Evolutionary conservation across 805 yeast species (phyloP), one percentile per base, ranked within the genome.

Genomic region (Candida golubevii): DNA sequence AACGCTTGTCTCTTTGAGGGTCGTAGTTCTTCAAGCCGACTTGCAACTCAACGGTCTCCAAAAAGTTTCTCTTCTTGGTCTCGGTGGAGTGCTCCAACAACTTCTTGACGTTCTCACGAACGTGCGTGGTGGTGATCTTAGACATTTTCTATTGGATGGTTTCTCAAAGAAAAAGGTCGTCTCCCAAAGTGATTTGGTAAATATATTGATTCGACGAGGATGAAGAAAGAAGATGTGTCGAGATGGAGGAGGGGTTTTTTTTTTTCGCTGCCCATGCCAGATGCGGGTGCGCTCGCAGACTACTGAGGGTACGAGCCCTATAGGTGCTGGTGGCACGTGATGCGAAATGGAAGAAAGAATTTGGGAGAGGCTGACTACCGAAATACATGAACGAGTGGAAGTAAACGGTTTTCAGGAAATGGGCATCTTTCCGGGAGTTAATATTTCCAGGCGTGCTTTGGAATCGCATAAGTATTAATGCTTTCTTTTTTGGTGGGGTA

Each of bases 1-100:
- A 93, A 89, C 99, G 98, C 90, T 93, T 93, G 80, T 93, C 99
- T 88, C 99, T 90, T 83, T 93, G 99, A 72, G 99, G 98, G 76
- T 93, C 99, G 79, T 93, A 93, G 96, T 93, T 93, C 90, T 93
- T 93, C 67, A 93, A 84, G 77, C 99, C 99, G 71, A 93, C 96
- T 82, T 93, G 99, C 73, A 93, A 83, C 82, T 93, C 99, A 68
- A 93, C 90, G 76, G 99, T 91, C 85, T 93, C 99, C 78, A 91
- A 86, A 82, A 93, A 93, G 96, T 93, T 93, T 85, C 99, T 90
- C 97, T 93, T 91, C 88, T 93, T 93, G 79, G 91, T 85, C 77
- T 86, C 93, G 73, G 71, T 81, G 66, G 98, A 88, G 83, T 72
- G 82, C 71, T 83, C 85, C 74, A 93, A 79, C 69, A 93, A 80